Evolutionary conservation across 805 yeast genomes (phyloP).

Genomic region (Zygoascus ofunaensis): DNA sequence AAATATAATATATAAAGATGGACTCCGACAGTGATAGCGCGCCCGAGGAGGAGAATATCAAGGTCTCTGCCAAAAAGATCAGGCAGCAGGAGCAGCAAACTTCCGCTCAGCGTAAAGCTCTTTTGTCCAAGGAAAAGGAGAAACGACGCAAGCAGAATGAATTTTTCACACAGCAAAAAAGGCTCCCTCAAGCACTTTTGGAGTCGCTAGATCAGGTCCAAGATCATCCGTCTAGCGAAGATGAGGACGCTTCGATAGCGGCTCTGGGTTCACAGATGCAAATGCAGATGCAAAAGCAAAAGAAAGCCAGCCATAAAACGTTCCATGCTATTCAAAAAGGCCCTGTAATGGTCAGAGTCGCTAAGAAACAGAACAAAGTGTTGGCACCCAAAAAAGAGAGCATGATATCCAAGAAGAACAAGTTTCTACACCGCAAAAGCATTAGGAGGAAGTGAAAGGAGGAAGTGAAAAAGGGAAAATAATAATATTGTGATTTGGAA

Average conservation of each 20-base stretch:
- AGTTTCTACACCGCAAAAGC: conserved; percentile 21
- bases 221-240: neutral
- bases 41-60: conserved; percentile 28
- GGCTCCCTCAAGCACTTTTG: conserved; percentile 20
- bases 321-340: conserved; percentile 14
- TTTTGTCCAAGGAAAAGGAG: conserved; percentile 15
- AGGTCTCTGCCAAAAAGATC: conserved; percentile 12
- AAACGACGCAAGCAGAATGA: conserved; percentile 23
- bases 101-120: conserved; percentile 9
- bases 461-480: neutral
- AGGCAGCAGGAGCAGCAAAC: conserved; percentile 5
- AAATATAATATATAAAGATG: neutral
- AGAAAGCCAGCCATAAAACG: conserved; percentile 8
- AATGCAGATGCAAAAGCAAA: conserved; percentile 1
- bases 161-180: conserved; percentile 1
- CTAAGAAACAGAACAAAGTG: conserved; percentile 12
- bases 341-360: conserved; percentile 22
- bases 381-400: conserved; percentile 23
- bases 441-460: conserved; percentile 12
- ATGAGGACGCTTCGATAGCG: neutral
- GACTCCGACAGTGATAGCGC: conserved; percentile 24
- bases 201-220: conserved; percentile 11
- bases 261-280: neutral
- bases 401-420: conserved; percentile 17
- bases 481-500: neutral